phyloP scores from a whole-genome alignment of 768 basidiomycete species.

The Solioccasus polychromus region DNA sequence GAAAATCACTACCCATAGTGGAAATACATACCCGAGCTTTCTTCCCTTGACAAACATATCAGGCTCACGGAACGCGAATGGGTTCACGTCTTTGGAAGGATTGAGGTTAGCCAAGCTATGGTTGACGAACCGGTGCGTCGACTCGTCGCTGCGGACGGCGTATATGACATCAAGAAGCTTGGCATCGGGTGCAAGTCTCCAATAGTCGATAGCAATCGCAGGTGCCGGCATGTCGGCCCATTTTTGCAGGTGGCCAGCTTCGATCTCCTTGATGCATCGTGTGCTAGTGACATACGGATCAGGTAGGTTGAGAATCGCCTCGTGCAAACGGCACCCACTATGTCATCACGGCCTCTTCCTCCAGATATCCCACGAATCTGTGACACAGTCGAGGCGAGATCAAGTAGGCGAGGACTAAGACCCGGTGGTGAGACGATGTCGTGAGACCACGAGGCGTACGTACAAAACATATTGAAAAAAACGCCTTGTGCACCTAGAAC shows the following conservation, averaged over 20 bases:
- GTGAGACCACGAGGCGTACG: conserved; percentile 26
- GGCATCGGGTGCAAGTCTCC: conserved; percentile 72
- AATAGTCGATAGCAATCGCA: conserved; percentile 92
- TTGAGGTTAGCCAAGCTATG: conserved; percentile 91
- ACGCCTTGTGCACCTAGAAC: conserved; percentile 91
- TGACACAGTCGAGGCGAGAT: conserved; percentile 75
- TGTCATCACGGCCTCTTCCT: conserved; percentile 93
- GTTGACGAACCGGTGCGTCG: conserved; percentile 93
- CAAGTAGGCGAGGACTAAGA: conserved; percentile 70
- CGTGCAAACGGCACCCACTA: conserved; percentile 54
- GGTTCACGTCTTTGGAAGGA: conserved; percentile 76
- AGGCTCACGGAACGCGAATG: conserved; percentile 86
- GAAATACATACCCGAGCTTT: conserved; percentile 58
- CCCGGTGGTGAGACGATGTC: conserved; percentile 15
- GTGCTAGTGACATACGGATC: conserved; percentile 47
- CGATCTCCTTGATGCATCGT: conserved; percentile 78
- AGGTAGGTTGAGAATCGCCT: conserved; percentile 17
- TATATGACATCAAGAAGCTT: conserved; percentile 87
- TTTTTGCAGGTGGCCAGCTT: conserved; percentile 75
- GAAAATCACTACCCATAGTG: background rate
- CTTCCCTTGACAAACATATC: conserved; percentile 81
- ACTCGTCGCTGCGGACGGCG: conserved; percentile 90
- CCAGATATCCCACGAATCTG: conserved; percentile 88
- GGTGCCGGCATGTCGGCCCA: conserved; percentile 80
- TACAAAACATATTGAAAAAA: conserved; percentile 86